These are phyloP conservation scores for Arthrobotrys musiformis DNA, from an alignment of 2,329 filamentous ascomycete species.

Conservation along the genomic window DNA sequence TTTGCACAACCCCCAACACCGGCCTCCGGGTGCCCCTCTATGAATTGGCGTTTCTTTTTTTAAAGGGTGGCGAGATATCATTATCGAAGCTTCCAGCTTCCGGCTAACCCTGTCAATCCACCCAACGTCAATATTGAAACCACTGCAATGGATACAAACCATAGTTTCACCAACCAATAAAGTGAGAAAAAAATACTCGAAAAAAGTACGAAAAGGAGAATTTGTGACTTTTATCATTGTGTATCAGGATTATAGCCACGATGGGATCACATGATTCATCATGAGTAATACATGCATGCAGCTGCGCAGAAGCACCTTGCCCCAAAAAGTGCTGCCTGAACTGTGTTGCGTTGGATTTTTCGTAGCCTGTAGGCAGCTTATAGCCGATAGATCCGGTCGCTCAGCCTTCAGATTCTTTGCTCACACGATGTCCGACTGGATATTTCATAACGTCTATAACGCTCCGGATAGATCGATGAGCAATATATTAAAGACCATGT, in stretches of 20 bases:
- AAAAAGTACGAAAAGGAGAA: too few species aligned
- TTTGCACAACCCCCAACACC: neutral
- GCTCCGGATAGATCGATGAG: neutral
- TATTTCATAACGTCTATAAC: neutral
- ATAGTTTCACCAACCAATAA: neutral
- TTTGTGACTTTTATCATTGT: neutral
- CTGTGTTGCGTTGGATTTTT: slow-evolving; percentile 53
- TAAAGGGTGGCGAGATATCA: neutral
- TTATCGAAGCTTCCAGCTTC: neutral
- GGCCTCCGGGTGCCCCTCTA: neutral
- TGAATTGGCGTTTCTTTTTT: neutral
- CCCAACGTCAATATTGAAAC: too few species aligned
- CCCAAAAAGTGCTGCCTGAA: neutral
- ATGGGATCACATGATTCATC: slow-evolving; percentile 48
- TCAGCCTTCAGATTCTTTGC: neutral
- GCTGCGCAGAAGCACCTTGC: too few species aligned
- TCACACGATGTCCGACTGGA: slow-evolving; percentile 5
- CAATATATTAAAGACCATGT: neutral
- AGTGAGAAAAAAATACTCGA: neutral
- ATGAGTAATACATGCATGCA: slow-evolving; percentile 34
- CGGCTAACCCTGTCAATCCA: neutral
- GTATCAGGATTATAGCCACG: neutral
- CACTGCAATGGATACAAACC: too few species aligned
- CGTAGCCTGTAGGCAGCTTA: too few species aligned
- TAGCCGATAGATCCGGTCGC: slow-evolving; percentile 4